Evolutionary conservation across 352 stramenopile genomes (phyloP).

Genomic region (Aphanomyces euteiches): DNA sequence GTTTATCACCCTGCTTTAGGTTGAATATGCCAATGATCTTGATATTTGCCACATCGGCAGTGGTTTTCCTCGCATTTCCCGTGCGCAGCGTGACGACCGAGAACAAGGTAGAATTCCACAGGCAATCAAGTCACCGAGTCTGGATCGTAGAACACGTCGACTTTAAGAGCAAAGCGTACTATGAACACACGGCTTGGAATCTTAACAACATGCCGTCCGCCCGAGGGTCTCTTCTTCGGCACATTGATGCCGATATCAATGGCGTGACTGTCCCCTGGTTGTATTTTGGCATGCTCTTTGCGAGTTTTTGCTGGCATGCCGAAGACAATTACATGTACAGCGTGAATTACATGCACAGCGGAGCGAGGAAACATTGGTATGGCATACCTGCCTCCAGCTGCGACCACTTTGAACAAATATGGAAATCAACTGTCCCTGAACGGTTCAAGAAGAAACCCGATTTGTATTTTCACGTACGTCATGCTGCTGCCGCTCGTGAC

Average conservation of each 20-base stretch:
- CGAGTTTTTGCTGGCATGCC: slow-evolving; percentile 98
- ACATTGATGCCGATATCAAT: slow-evolving; percentile 93
- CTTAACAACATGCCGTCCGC: slow-evolving; percentile 96
- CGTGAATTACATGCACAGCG: slow-evolving; percentile 98
- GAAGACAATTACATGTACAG: slow-evolving; percentile 99
- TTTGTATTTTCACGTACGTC: slow-evolving; percentile 50
- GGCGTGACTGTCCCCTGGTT: slow-evolving; percentile 98
- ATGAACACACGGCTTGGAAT: slow-evolving; percentile 91
- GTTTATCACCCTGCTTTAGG: slow-evolving; percentile 39
- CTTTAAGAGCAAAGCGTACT: slow-evolving; percentile 64
- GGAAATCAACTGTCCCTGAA: slow-evolving; percentile 53
- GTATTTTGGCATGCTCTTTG: slow-evolving; percentile 98
- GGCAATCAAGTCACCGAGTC: neutral
- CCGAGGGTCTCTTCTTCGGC: slow-evolving; percentile 88
- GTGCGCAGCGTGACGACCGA: neutral
- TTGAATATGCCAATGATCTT: slow-evolving; percentile 89
- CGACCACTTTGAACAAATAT: slow-evolving; percentile 49
- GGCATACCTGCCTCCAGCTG: slow-evolving; percentile 58
- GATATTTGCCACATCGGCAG: slow-evolving; percentile 77
- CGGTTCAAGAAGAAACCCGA: slow-evolving; percentile 60
- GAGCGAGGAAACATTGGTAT: slow-evolving; percentile 97
- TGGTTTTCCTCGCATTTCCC: slow-evolving; percentile 54
- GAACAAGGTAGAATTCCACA: neutral
- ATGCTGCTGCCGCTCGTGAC: too few species aligned
- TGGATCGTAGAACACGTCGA: slow-evolving; percentile 37